phyloP scores from a whole-genome alignment of 2,329 filamentous ascomycete genomes.

The Paramyrothecium sp. region DNA sequence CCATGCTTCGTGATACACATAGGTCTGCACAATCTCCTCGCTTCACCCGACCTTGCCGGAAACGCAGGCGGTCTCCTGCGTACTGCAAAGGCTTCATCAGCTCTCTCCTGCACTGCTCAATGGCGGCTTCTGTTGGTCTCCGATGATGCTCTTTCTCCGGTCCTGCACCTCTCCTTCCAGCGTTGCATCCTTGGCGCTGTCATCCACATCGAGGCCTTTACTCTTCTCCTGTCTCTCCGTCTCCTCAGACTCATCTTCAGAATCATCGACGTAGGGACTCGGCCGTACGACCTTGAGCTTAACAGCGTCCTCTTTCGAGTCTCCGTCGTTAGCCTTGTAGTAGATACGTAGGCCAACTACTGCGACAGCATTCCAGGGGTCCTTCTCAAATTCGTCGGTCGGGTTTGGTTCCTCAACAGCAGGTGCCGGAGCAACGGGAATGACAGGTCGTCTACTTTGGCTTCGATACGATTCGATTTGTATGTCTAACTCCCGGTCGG shows the following conservation, averaged over 20 bases:
- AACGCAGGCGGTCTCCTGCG: too few relatives aligned
- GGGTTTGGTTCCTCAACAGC: not conserved
- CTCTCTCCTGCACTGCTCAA: not conserved
- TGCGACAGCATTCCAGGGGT: slow-evolving; percentile 64
- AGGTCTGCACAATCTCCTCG: not conserved
- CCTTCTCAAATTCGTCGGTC: slow-evolving; percentile 44
- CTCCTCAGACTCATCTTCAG: slow-evolving; percentile 18
- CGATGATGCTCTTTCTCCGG: slow-evolving; percentile 33
- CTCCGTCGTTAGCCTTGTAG: slow-evolving; percentile 39
- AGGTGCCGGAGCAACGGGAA: not conserved
- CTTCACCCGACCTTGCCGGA: too few relatives aligned
- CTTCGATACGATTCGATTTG: slow-evolving; percentile 17
- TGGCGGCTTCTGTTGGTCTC: slow-evolving; percentile 9
- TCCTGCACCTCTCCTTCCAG: slow-evolving; percentile 30
- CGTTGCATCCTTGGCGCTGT: slow-evolving; percentile 44
- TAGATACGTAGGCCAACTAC: slow-evolving; percentile 63
- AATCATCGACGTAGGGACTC: slow-evolving; percentile 27
- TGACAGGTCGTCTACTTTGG: not conserved
- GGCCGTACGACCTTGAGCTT: slow-evolving; percentile 38
- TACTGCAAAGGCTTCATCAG: not conserved
- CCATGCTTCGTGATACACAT: not conserved
- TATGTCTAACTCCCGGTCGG: slow-evolving; percentile 37
- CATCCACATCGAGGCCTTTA: slow-evolving; percentile 41
- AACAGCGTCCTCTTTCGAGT: slow-evolving; percentile 30
- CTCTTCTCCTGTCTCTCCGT: slow-evolving; percentile 22